phyloP scores from a whole-genome alignment of 306 rosid species.

The Phaseolus lunatus region DNA sequence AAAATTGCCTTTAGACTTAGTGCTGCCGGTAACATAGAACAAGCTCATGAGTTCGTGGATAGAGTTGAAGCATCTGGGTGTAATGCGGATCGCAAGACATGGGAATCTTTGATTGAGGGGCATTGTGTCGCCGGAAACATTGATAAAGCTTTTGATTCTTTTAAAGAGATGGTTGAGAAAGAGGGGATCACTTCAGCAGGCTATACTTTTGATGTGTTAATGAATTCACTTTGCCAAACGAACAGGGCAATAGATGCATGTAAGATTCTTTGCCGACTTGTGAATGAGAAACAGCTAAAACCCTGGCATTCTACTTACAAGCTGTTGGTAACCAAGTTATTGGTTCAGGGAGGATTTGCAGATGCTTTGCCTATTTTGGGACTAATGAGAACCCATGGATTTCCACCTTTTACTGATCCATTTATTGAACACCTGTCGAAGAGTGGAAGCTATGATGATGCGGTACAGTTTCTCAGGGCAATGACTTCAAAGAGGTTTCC shows the following conservation, averaged over 20 bases:
- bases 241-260: slow-evolving; percentile 63
- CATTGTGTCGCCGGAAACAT: slow-evolving; percentile 67
- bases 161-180: slow-evolving; percentile 65
- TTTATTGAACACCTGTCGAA: slow-evolving; percentile 65
- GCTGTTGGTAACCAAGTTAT: slow-evolving; percentile 57
- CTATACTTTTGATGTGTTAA: slow-evolving; percentile 57
- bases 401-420: slow-evolving; percentile 78
- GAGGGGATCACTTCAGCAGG: slow-evolving; percentile 56
- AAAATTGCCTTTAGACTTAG: slow-evolving; percentile 62
- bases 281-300: slow-evolving; percentile 55
- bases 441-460: slow-evolving; percentile 78
- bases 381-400: slow-evolving; percentile 72
- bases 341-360: slow-evolving; percentile 62
- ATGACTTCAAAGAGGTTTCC: slow-evolving; percentile 78
- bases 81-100: slow-evolving; percentile 53
- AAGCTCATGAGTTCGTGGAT: slow-evolving; percentile 57
- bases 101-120: slow-evolving; percentile 68
- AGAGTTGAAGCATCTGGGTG: slow-evolving; percentile 58
- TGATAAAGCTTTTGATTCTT: slow-evolving; percentile 61
- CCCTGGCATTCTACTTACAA: slow-evolving; percentile 81
- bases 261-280: slow-evolving; percentile 58
- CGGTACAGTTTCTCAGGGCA: slow-evolving; percentile 61
- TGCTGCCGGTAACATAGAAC: slow-evolving; percentile 61
- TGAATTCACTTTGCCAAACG: slow-evolving; percentile 64
- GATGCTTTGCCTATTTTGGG: slow-evolving; percentile 72